Evolutionary conservation across 768 basidiomycete species (phyloP).

Genomic region (Termitomyces sp.): DNA sequence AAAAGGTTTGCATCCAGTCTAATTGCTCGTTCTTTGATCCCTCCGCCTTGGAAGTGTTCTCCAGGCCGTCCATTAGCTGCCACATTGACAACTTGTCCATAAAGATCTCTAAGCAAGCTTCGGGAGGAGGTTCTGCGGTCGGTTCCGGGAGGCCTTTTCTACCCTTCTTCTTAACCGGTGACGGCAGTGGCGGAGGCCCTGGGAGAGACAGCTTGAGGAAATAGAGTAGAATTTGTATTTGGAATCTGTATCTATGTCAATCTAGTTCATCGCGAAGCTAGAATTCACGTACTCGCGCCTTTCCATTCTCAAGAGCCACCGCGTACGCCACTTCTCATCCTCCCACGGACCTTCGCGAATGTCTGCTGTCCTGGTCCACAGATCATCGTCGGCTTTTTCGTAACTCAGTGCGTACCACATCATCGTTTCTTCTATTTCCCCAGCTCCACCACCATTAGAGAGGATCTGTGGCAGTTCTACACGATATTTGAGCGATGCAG

Average conservation of each 20-base stretch:
- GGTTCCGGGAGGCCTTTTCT: slow-evolving; percentile 23
- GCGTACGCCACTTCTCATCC: slow-evolving; percentile 49
- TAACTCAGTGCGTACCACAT: slow-evolving; percentile 73
- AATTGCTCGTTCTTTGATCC: slow-evolving; percentile 26
- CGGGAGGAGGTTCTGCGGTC: slow-evolving; percentile 21
- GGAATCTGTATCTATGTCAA: slow-evolving; percentile 41
- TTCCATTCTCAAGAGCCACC: slow-evolving; percentile 66
- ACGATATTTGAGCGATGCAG: slow-evolving; percentile 58
- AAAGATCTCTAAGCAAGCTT: slow-evolving; percentile 63
- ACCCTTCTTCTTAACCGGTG: slow-evolving; percentile 25
- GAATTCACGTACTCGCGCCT: slow-evolving; percentile 50
- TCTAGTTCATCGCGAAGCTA: background rate
- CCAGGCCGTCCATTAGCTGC: slow-evolving; percentile 54
- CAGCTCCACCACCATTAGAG: slow-evolving; percentile 52
- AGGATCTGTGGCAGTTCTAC: slow-evolving; percentile 60
- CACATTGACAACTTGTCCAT: slow-evolving; percentile 80
- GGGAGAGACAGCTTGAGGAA: slow-evolving; percentile 63
- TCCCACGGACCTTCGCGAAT: slow-evolving; percentile 35
- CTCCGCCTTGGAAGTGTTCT: slow-evolving; percentile 13
- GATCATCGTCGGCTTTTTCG: slow-evolving; percentile 44
- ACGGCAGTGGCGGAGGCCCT: slow-evolving; percentile 31
- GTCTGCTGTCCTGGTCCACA: slow-evolving; percentile 19
- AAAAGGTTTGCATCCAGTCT: slow-evolving; percentile 79
- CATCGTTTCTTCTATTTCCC: slow-evolving; percentile 65
- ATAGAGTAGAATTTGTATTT: slow-evolving; percentile 73